These are phyloP conservation scores for Clavariopsis aquatica DNA, from an alignment of 495 filamentous ascomycete species.

Conservation along the genomic window DNA sequence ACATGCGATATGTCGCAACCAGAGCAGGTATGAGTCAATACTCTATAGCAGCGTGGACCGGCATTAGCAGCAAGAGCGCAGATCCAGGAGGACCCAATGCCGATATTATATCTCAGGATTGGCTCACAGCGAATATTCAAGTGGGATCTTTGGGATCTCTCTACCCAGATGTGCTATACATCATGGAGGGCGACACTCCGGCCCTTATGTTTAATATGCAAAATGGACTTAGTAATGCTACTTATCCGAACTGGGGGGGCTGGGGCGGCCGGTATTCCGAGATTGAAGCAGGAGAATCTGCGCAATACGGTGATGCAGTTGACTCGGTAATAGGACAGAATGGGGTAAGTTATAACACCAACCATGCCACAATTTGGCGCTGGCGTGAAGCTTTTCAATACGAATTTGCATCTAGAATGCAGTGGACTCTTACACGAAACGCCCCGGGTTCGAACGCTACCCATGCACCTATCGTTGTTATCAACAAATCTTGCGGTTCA, in stretches of 20 bases:
- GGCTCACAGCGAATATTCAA: constrained; percentile 15
- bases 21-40: constrained; percentile 14
- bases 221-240: constrained; percentile 10
- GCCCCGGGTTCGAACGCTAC: constrained; percentile 5
- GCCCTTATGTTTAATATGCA: constrained; percentile 10
- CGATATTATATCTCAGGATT: not conserved
- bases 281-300: not conserved
- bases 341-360: not conserved
- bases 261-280: constrained; percentile 14
- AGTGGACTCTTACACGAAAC: constrained; percentile 20
- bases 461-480: constrained; percentile 10
- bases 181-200: constrained; percentile 11
- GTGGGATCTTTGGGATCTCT: not conserved
- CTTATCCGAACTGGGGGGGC: constrained; percentile 7
- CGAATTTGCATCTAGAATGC: constrained; percentile 17
- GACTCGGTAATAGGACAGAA: not conserved
- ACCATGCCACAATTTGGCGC: constrained; percentile 20
- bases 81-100: constrained; percentile 7
- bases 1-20: constrained; percentile 6
- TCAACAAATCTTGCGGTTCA: constrained; percentile 8
- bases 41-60: constrained; percentile 3
- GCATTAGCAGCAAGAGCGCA: not conserved
- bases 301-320: constrained; percentile 9
- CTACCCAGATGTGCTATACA: constrained; percentile 17
- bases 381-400: constrained; percentile 17